Percentiles rank a stretch among this genome's conserved stretches.
Evolutionary conservation across 208 protist species (phyloP).

Genomic region (Acanthamoeba royreba): DNA sequence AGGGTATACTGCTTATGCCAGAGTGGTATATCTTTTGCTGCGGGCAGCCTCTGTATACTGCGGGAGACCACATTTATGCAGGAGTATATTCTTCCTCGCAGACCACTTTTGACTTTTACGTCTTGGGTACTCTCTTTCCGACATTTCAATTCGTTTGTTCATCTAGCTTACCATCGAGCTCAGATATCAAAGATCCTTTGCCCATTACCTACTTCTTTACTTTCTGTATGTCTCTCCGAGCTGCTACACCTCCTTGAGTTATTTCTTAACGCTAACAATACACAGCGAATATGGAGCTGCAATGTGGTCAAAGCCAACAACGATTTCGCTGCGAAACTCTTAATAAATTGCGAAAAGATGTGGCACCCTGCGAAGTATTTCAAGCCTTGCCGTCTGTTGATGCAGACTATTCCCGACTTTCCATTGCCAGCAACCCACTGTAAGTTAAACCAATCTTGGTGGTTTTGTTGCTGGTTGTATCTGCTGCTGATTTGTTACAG

Average conservation of each 20-base stretch:
- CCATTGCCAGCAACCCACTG: not conserved
- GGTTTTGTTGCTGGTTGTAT: not conserved
- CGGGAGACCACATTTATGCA: not conserved
- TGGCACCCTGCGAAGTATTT: not conserved
- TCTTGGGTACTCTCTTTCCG: not conserved
- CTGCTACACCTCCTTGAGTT: not conserved
- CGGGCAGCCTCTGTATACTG: not conserved
- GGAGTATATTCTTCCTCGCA: not conserved
- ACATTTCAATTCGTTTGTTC: not conserved
- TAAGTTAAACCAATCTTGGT: not conserved
- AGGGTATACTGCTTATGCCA: too few relatives aligned
- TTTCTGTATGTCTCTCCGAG: not conserved
- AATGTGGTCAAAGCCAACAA: not conserved
- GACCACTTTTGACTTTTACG: not conserved
- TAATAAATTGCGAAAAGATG: not conserved
- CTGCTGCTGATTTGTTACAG: not conserved
- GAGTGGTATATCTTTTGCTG: conserved; percentile 3
- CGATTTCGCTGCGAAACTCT: not conserved
- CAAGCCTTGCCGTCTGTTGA: not conserved
- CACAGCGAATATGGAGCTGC: not conserved
- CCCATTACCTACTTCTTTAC: not conserved
- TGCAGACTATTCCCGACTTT: not conserved
- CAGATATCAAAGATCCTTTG: not conserved
- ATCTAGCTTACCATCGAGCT: not conserved
- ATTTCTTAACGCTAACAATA: not conserved